Base-by-base conservation (phyloP, 257 asterid genomes). In the Solanum megistacrolobum region DNA sequence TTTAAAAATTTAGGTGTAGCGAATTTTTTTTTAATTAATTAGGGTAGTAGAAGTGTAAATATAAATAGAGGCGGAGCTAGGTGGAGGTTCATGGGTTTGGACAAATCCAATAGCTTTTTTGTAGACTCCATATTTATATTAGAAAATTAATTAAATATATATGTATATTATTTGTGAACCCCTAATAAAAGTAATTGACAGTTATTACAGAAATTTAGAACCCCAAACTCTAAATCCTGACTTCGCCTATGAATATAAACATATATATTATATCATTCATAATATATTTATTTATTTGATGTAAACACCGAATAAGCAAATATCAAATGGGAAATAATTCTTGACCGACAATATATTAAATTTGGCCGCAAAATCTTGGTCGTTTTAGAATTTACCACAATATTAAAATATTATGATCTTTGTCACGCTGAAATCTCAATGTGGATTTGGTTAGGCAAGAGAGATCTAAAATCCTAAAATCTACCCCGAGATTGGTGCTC, bases 401-500 rank as follows among this genome's bases (percentile, higher is more conserved):
- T 21, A 73, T 73, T 20, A 73, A 66, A 66, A 27, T 85, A 85
- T 39, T 85, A 3, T 14, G 31, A 85, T 68, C 21, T 55, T 74
- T 88, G 68, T 87, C 93, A 91, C 90, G 94, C 96, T 87, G 88
- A 88, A 91, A 93, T 93, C 93, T 90, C 16, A 6, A 16, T 69
- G 74, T 86, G 84, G 92, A 91, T 92, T 88, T 91, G 87, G 88
- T 89, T 86, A 68, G 92, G 20, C 48, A 32, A 83, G 14, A 65
- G n/a, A n/a, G 75, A 71, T 32, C 4, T 5, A 83, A 87, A 86
- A 65, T 35, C 21, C 39, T 69, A 82, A 78, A 88, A 85, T 88
- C 89, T 88, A 72, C 69, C 35, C 90, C 86, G 91, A 91, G 87
- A 72, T 84, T 88, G 89, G 88, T 91, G 93, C 92, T 89, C 88